These are phyloP conservation scores for Crepidotus variabilis DNA, from an alignment of 768 basidiomycete species.

Conservation along the genomic window DNA sequence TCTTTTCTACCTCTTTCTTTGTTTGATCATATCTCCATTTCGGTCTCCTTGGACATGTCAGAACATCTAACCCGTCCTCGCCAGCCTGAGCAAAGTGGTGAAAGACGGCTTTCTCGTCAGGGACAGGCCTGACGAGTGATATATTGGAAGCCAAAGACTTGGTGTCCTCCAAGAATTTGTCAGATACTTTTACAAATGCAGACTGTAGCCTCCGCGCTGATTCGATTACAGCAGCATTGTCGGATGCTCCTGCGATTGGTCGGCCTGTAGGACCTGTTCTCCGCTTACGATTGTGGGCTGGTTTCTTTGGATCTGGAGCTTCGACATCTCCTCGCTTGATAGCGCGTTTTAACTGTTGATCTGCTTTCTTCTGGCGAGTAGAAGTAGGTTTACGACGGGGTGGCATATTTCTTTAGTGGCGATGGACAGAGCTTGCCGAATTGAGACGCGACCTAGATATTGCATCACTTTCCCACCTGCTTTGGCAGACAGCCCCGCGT, in stretches of 20 bases:
- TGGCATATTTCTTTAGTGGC: slow-evolving; percentile 25
- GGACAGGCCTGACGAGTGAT: slow-evolving; percentile 55
- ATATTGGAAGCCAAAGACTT: slow-evolving; percentile 50
- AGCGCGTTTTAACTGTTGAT: slow-evolving; percentile 77
- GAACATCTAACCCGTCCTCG: slow-evolving; percentile 4
- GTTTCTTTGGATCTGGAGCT: slow-evolving; percentile 30
- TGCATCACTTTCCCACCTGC: slow-evolving; percentile 2
- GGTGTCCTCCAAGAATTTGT: slow-evolving; percentile 57
- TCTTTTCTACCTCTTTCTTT: slow-evolving; percentile 85
- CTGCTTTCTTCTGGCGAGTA: slow-evolving; percentile 65
- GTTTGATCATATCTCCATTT: slow-evolving; percentile 86
- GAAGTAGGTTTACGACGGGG: slow-evolving; percentile 54
- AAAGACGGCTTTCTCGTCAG: slow-evolving; percentile 33
- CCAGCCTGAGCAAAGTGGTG: slow-evolving; percentile 16
- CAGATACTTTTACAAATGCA: slow-evolving; percentile 60
- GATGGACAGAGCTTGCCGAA: background rate
- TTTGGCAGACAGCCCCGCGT: too few species aligned
- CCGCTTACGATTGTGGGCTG: slow-evolving; percentile 21
- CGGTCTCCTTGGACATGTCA: slow-evolving; percentile 66
- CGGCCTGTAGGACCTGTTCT: slow-evolving; percentile 29
- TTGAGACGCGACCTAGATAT: background rate
- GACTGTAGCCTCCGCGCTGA: slow-evolving; percentile 61
- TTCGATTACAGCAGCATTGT: slow-evolving; percentile 28
- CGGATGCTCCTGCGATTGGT: slow-evolving; percentile 18
- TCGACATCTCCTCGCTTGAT: slow-evolving; percentile 74